Conservation (phyloP, 108 stramenopile species). For the Discostella stelligeroides region DNA sequence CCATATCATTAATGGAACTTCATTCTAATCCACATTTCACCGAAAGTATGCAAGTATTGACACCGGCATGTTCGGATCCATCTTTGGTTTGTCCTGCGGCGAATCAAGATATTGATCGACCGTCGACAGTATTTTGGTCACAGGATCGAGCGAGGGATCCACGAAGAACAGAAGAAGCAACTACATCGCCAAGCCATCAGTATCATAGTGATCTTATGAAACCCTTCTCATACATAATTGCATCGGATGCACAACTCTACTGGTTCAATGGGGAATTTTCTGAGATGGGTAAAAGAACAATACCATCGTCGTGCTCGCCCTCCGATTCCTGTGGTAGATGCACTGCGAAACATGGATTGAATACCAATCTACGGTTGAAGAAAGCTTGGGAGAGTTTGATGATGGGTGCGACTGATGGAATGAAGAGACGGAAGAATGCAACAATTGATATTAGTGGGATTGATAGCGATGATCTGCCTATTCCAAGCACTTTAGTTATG, state of each 20-base stretch:
- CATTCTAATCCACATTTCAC: conserved; percentile 15
- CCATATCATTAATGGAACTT: conserved; percentile 51
- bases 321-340: conserved; percentile 46
- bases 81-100: conserved; percentile 28
- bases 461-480: conserved; percentile 16
- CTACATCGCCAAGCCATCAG: background rate
- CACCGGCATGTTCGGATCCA: conserved; percentile 47
- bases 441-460: background rate
- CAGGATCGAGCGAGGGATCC: background rate
- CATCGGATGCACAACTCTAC: conserved; percentile 51
- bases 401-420: conserved; percentile 21
- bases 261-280: conserved; percentile 61
- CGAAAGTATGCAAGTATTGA: conserved; percentile 38
- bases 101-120: conserved; percentile 35
- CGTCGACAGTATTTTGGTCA: conserved; percentile 12
- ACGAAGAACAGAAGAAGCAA: background rate
- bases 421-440: conserved; percentile 9
- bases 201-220: background rate
- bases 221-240: conserved; percentile 51
- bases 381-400: conserved; percentile 46
- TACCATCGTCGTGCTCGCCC: conserved; percentile 36
- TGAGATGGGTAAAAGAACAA: conserved; percentile 36
- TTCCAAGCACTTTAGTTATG: conserved; percentile 49
- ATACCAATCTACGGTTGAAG: conserved; percentile 41
- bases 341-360: conserved; percentile 39